Base-by-base conservation (phyloP, 257 asterid genomes). In the Lycium barbarum region DNA sequence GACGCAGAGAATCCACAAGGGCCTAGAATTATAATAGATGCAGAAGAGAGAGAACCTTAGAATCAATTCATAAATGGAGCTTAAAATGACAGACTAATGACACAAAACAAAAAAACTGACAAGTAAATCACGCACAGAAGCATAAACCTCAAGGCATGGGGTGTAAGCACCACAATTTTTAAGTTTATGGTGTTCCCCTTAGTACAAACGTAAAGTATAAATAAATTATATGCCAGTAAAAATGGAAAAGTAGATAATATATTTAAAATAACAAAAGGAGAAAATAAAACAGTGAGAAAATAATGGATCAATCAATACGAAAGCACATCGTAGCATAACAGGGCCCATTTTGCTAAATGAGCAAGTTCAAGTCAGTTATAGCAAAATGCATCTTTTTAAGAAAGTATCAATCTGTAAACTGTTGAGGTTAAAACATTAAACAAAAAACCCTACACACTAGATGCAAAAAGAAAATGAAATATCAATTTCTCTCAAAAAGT, bases 1-100 rank as follows among this genome's bases (percentile, higher is more conserved):
- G 82, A 73, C 70, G 85, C 87, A 95, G 90, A 88, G 93, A 88
- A 87, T 93, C 91, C 92, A 92, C 89, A 74, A 95, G 95, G 49
- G 38, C 88, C 99, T 94, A 70, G 74, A 87, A 65, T 86, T 83
- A 85, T 79, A 33, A 78, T 78, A 78, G 9, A 78, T 51, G 82
- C 82, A 78, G 82, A 78, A 26, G 49, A 51, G 33, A 53, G 62
- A 78, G 49, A 33, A 78, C 66, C 47, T 78, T 33, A 53, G 65
- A 54, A 78, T 78, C 65, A 53, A 54, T 26, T 26, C 65, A 78
- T 8, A 78, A 9, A 53, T 70, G 47, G 49, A 53, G 49, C 43
- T 74, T 66, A 14, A 78, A 53, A 53, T 26, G 38, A 53, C 58
- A 53, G 45, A 22, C 13, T 49, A 78, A 78, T 33, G 22, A 78